phyloP scores from a whole-genome alignment of 163 green algal species.

The Prototheca wickerhamii region DNA sequence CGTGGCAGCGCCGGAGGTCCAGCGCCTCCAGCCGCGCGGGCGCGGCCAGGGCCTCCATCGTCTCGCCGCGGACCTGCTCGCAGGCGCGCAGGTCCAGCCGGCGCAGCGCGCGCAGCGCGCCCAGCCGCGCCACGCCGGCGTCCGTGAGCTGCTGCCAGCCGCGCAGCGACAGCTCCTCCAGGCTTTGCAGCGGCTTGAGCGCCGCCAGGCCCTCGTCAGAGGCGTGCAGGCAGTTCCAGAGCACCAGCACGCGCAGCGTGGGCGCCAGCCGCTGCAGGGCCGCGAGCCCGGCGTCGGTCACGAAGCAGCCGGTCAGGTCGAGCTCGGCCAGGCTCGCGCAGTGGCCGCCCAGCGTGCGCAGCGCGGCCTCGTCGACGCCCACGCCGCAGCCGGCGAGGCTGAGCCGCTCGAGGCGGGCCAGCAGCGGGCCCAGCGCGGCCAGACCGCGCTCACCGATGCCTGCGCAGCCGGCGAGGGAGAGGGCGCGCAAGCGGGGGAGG shows the following conservation, averaged over 20 bases:
- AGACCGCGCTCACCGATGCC: conserved; percentile 21
- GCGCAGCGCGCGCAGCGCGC: conserved; percentile 13
- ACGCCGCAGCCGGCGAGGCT: conserved; percentile 10
- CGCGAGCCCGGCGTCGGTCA: conserved; percentile 30
- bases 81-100: conserved; percentile 41
- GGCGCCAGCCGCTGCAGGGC: conserved; percentile 13
- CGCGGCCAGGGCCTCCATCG: background rate
- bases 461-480: conserved; percentile 36
- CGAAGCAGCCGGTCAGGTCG: background rate
- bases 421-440: conserved; percentile 10
- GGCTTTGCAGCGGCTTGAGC: conserved; percentile 6
- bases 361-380: background rate
- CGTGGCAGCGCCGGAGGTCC: conserved; percentile 27
- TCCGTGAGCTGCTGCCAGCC: conserved; percentile 44
- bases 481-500: conserved; percentile 14
- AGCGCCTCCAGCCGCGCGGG: background rate
- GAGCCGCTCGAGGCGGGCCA: conserved; percentile 8
- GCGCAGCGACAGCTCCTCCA: conserved; percentile 34
- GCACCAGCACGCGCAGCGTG: conserved; percentile 14
- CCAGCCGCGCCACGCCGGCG: conserved; percentile 13
- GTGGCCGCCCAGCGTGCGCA: background rate
- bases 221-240: conserved; percentile 44
- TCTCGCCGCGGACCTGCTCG: conserved; percentile 30
- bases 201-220: conserved; percentile 17
- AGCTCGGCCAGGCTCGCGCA: conserved; percentile 3